Evolutionary conservation across 306 rosid species (phyloP).

Genomic region (Sophora flavescens): DNA sequence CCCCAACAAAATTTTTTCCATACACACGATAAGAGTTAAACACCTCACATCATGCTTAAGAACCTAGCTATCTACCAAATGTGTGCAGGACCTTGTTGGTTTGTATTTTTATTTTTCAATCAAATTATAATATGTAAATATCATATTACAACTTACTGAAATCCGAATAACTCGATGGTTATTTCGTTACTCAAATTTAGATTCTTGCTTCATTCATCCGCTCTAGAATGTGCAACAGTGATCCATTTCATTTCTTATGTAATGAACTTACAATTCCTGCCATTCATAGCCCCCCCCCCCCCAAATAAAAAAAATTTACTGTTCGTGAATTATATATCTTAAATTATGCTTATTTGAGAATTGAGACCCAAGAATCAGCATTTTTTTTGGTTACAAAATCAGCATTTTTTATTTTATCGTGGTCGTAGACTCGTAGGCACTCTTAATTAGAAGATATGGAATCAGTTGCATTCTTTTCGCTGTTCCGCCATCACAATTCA

Average conservation of each 20-base stretch:
- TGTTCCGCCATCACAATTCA: not conserved
- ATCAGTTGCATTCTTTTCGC: not conserved
- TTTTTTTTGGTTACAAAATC: too few relatives aligned
- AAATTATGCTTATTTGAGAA: not conserved
- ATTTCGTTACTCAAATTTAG: not conserved
- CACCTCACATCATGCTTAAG: too few relatives aligned
- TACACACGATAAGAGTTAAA: too few relatives aligned
- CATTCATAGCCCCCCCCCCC: too few relatives aligned
- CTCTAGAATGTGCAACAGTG: not conserved
- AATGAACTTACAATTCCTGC: too few relatives aligned
- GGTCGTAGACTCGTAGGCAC: too few relatives aligned
- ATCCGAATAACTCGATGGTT: not conserved
- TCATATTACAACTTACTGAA: not conserved
- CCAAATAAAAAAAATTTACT: not conserved
- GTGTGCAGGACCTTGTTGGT: too few relatives aligned
- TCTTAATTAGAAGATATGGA: constrained; percentile 7
- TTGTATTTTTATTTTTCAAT: not conserved
- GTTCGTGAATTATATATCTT: not conserved
- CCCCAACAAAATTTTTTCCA: too few relatives aligned
- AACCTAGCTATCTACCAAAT: too few relatives aligned
- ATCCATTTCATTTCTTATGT: too few relatives aligned
- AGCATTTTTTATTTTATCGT: too few relatives aligned
- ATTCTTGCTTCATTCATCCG: constrained; percentile 13
- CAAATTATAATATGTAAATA: not conserved
- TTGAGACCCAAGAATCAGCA: not conserved